Evolutionary conservation across 257 asterid species (phyloP).

Genomic region (Eucommia ulmoides): DNA sequence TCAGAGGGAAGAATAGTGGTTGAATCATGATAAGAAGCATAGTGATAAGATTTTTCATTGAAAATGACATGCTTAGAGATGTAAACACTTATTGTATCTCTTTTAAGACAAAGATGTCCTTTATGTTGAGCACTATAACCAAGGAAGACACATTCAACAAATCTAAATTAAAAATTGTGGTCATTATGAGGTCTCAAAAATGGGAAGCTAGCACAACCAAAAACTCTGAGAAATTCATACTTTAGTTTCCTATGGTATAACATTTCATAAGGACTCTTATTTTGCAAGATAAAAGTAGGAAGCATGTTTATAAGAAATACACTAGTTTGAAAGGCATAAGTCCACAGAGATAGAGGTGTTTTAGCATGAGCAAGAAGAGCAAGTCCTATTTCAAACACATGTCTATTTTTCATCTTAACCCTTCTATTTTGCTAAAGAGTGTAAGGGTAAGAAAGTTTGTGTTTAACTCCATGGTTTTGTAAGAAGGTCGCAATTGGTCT

Average conservation of each 20-base stretch:
- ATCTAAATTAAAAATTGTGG: neutral
- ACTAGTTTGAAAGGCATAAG: neutral
- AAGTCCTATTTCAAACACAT: neutral
- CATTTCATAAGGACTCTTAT: neutral
- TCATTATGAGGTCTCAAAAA: neutral
- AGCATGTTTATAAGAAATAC: neutral
- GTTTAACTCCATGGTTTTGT: neutral
- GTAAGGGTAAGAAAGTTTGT: neutral
- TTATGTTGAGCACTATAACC: neutral
- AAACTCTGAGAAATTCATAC: neutral
- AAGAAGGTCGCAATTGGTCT: neutral
- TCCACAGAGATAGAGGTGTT: neutral
- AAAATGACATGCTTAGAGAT: neutral
- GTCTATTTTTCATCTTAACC: neutral
- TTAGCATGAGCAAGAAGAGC: neutral
- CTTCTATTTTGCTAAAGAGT: neutral
- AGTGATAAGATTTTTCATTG: neutral
- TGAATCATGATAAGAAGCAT: too few species aligned
- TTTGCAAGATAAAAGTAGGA: neutral
- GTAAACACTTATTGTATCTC: neutral
- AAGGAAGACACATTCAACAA: neutral
- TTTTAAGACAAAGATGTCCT: neutral
- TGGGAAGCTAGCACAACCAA: neutral
- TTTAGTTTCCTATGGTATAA: neutral
- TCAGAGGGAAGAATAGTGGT: neutral